These are phyloP conservation scores for Sequoia sempervirens DNA, from an alignment of 75 land plant species.

Conservation along the genomic window DNA sequence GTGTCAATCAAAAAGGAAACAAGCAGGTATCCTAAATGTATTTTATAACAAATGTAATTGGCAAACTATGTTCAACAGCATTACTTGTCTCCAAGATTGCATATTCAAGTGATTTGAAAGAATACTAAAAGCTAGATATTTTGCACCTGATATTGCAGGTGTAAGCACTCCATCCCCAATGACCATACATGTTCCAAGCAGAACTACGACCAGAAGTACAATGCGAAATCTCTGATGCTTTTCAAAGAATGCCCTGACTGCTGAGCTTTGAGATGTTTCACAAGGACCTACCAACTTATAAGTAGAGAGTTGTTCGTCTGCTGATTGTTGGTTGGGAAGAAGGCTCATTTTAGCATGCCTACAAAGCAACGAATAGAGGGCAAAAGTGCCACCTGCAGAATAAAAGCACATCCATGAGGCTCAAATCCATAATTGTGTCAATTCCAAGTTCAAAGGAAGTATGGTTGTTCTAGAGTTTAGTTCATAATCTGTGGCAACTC, in stretches of 20 bases:
- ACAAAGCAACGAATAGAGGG: slow-evolving; percentile 66
- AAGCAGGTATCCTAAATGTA: not conserved
- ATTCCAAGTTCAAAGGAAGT: not conserved
- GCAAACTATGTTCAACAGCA: not conserved
- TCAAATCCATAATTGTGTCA: not conserved
- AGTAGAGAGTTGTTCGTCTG: slow-evolving; percentile 62
- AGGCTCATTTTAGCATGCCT: slow-evolving; percentile 61
- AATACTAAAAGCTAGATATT: not conserved
- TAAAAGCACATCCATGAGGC: not conserved
- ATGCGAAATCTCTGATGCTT: slow-evolving; percentile 40
- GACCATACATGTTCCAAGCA: slow-evolving; percentile 79
- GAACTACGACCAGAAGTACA: slow-evolving; percentile 53
- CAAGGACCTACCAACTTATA: slow-evolving; percentile 32
- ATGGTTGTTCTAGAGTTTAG: not conserved
- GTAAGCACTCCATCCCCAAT: slow-evolving; percentile 92
- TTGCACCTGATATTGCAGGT: slow-evolving; percentile 79
- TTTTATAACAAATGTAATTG: not conserved
- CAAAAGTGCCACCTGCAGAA: slow-evolving; percentile 80
- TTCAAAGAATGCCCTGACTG: slow-evolving; percentile 41
- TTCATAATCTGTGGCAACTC: not conserved
- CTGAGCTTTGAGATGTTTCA: slow-evolving; percentile 28
- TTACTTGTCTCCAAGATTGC: not conserved
- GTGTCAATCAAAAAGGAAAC: not conserved
- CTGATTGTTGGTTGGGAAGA: slow-evolving; percentile 65
- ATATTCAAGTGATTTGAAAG: not conserved